phyloP scores from a whole-genome alignment of 176 grass and related monocot species.

The Oryza meyeriana region DNA sequence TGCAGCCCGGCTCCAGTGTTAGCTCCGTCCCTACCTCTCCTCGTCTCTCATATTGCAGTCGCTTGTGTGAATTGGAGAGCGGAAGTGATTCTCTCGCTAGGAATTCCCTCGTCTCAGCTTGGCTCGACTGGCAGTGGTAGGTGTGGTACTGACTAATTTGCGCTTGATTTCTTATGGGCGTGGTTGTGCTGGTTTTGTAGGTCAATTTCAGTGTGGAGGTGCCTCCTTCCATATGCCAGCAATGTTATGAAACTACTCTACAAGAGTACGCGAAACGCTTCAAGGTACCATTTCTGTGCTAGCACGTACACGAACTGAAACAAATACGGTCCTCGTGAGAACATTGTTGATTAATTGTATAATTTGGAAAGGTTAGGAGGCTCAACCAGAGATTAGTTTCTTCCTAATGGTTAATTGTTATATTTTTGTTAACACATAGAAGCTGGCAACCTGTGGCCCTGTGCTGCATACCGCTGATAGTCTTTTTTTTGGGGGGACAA shows the following conservation, averaged over 20 bases:
- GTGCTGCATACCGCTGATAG: neutral
- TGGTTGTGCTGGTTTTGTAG: conserved; percentile 41
- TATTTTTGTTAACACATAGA: neutral
- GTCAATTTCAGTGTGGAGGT: conserved; percentile 89
- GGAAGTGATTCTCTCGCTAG: neutral
- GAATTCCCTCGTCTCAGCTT: neutral
- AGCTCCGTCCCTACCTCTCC: conserved; percentile 1
- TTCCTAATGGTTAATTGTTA: neutral
- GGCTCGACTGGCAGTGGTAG: neutral
- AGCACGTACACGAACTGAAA: neutral
- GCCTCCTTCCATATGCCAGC: conserved; percentile 59
- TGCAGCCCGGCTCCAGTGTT: conserved; percentile 53
- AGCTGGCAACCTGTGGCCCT: neutral
- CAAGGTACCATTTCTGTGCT: conserved; percentile 52
- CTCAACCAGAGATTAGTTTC: too few relatives aligned
- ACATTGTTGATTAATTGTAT: neutral
- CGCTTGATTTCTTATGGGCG: neutral
- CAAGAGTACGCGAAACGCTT: conserved; percentile 60
- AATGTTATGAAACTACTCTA: conserved; percentile 66
- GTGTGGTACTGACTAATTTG: neutral
- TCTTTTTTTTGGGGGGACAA: neutral
- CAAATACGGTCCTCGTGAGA: neutral
- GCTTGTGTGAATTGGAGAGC: neutral
- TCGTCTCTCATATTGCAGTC: neutral
- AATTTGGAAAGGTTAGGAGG: neutral